These are phyloP conservation scores for Dryadomyces sulphureus DNA, from an alignment of 2,329 filamentous ascomycete species.

Conservation along the genomic window DNA sequence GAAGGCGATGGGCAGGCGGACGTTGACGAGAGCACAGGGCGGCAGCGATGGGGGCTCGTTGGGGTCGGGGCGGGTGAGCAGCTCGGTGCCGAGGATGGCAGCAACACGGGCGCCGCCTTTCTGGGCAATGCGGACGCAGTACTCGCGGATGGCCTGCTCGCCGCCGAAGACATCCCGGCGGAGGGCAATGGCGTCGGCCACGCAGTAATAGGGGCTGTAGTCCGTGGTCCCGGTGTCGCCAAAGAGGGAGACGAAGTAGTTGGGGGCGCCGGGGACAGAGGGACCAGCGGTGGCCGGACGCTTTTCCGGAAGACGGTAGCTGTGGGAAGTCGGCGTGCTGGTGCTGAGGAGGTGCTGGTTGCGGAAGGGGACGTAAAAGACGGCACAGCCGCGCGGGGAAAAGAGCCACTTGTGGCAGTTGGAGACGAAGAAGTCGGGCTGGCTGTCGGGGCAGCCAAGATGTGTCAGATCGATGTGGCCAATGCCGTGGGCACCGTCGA, in stretches of 20 bases:
- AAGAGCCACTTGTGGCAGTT: slow-evolving; percentile 70
- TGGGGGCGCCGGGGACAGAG: slow-evolving; percentile 18
- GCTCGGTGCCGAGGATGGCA: slow-evolving; percentile 42
- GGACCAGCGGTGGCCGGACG: background rate
- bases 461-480: slow-evolving; percentile 52
- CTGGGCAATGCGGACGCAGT: slow-evolving; percentile 37
- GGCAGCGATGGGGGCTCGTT: too few species aligned
- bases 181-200: slow-evolving; percentile 48
- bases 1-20: slow-evolving; percentile 37
- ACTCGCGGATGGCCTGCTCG: slow-evolving; percentile 45
- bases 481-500: slow-evolving; percentile 59
- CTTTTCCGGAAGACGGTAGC: slow-evolving; percentile 25
- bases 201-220: slow-evolving; percentile 44
- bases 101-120: slow-evolving; percentile 42
- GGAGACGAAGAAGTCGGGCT: slow-evolving; percentile 57
- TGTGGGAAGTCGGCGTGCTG: slow-evolving; percentile 55
- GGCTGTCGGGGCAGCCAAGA: slow-evolving; percentile 28
- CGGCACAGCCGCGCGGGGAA: slow-evolving; percentile 51
- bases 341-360: slow-evolving; percentile 54
- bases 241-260: slow-evolving; percentile 46
- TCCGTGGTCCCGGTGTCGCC: slow-evolving; percentile 54
- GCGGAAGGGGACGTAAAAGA: slow-evolving; percentile 52
- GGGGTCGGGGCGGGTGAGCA: slow-evolving; percentile 41
- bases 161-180: slow-evolving; percentile 46
- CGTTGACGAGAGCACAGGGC: slow-evolving; percentile 46